Conservation (phyloP, 352 stramenopile genomes). For the Globisporangium uncinulatum region DNA sequence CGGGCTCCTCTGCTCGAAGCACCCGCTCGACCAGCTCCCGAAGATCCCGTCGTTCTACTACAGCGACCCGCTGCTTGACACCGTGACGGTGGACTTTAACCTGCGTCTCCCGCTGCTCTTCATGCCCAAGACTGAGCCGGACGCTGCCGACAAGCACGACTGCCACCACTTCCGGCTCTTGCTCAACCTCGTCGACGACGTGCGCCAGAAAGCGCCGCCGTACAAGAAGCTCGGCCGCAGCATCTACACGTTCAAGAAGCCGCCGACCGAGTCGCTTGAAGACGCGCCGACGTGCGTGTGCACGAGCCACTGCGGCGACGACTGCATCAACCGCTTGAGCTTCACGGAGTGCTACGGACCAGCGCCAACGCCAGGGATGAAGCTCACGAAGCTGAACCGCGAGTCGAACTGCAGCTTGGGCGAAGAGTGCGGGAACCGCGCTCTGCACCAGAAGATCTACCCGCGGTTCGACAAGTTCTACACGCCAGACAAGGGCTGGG, state of each 20-base stretch:
- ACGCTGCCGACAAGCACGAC: constrained; percentile 36
- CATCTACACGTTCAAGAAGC: constrained; percentile 86
- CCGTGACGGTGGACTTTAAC: constrained; percentile 71
- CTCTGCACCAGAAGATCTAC: constrained; percentile 79
- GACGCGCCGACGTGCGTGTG: constrained; percentile 78
- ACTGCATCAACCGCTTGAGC: constrained; percentile 92
- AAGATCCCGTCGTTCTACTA: constrained; percentile 75
- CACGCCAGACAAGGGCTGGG: constrained; percentile 89
- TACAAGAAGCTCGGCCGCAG: constrained; percentile 74
- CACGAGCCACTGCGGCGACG: constrained; percentile 78
- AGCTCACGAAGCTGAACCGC: constrained; percentile 64
- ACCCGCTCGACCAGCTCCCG: constrained; percentile 67
- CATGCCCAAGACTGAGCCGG: constrained; percentile 58
- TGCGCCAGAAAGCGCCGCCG: constrained; percentile 65
- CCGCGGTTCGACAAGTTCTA: constrained; percentile 71
- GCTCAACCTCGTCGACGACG: constrained; percentile 59
- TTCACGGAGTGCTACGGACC: constrained; percentile 91
- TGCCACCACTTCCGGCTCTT: constrained; percentile 79
- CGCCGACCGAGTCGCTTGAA: constrained; percentile 52
- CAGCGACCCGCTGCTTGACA: constrained; percentile 50
- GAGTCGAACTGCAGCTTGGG: constrained; percentile 90
- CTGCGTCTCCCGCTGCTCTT: constrained; percentile 77
- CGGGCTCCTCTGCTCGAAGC: constrained; percentile 88
- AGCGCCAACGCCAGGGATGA: constrained; percentile 44
- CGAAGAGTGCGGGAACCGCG: constrained; percentile 89